phyloP scores from a whole-genome alignment of 2,329 filamentous ascomycete species.

The Furcasterigmium furcatum region DNA sequence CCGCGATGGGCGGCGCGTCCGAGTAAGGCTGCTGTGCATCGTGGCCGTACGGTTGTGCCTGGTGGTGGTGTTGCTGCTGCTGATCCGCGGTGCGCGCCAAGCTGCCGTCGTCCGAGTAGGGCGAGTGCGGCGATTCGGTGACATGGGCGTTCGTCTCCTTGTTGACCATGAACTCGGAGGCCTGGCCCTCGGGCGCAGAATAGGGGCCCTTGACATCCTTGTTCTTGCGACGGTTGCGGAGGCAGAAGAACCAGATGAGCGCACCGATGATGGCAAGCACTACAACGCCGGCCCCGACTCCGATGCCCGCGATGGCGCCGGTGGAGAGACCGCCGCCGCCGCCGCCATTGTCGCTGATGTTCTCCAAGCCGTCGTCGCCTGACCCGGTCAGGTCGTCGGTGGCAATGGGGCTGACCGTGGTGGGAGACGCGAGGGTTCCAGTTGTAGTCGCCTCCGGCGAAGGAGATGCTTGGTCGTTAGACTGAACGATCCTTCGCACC shows the following conservation, averaged over 20 bases:
- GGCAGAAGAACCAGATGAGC: conserved; percentile 35
- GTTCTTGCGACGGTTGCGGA: conserved; percentile 29
- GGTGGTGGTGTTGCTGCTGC: conserved; percentile 3
- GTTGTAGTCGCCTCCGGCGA: too few species aligned
- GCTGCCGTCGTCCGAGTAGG: conserved; percentile 39
- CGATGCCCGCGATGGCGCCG: conserved; percentile 46
- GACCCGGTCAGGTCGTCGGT: neutral
- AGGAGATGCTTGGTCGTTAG: too few species aligned
- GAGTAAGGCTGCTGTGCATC: conserved; percentile 4
- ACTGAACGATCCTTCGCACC: too few species aligned
- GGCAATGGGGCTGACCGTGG: too few species aligned
- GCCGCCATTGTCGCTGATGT: neutral
- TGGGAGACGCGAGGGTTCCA: too few species aligned
- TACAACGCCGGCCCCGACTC: conserved; percentile 33
- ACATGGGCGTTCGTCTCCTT: conserved; percentile 38
- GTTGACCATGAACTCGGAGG: conserved; percentile 37
- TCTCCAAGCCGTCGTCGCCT: neutral
- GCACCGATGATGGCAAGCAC: conserved; percentile 34
- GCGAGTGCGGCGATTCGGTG: conserved; percentile 35
- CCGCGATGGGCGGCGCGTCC: neutral
- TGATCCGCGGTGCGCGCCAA: conserved; percentile 8
- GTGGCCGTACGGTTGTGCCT: conserved; percentile 5
- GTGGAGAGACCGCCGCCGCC: conserved; percentile 24
- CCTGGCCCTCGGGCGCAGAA: conserved; percentile 18
- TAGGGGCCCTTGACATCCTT: conserved; percentile 19